phyloP scores from a whole-genome alignment of 257 asterid genomes.

The Penstemon barbatus region DNA sequence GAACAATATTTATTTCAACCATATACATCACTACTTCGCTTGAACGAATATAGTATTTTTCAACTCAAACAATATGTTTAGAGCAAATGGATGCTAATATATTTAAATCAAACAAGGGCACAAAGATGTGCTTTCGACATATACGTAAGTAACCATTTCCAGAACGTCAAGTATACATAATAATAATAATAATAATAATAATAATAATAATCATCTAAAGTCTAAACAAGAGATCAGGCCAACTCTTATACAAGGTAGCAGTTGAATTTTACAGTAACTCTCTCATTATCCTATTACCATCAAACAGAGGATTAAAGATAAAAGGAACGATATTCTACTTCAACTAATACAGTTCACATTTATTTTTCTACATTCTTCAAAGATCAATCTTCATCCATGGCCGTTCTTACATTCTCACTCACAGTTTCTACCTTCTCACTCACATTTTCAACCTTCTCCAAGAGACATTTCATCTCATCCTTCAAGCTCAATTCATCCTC shows the following conservation, averaged over 20 bases:
- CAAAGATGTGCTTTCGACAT: too few relatives aligned
- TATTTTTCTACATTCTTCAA: background rate
- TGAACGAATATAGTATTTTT: too few relatives aligned
- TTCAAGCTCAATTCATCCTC: constrained; percentile 37
- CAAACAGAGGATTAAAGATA: background rate
- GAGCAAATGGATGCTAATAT: too few relatives aligned
- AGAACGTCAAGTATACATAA: too few relatives aligned
- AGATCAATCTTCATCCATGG: background rate
- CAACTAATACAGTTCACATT: background rate
- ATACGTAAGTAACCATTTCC: too few relatives aligned
- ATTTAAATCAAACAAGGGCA: too few relatives aligned
- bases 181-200: too few relatives aligned
- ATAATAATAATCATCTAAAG: too few relatives aligned
- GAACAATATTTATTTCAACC: too few relatives aligned
- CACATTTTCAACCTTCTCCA: constrained; percentile 36
- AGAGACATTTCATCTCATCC: constrained; percentile 34
- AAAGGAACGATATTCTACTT: background rate
- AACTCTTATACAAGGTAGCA: background rate
- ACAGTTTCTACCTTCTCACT: constrained; percentile 14
- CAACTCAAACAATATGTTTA: too few relatives aligned
- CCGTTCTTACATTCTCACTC: constrained; percentile 4
- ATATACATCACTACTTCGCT: too few relatives aligned
- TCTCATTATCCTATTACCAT: background rate
- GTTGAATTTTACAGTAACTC: background rate
- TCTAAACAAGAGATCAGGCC: background rate